Percentiles rank a stretch among this genome's conserved stretches.
phyloP scores from a whole-genome alignment of 2,329 filamentous ascomycete genomes.

The Sphaerulina vaccinii region DNA sequence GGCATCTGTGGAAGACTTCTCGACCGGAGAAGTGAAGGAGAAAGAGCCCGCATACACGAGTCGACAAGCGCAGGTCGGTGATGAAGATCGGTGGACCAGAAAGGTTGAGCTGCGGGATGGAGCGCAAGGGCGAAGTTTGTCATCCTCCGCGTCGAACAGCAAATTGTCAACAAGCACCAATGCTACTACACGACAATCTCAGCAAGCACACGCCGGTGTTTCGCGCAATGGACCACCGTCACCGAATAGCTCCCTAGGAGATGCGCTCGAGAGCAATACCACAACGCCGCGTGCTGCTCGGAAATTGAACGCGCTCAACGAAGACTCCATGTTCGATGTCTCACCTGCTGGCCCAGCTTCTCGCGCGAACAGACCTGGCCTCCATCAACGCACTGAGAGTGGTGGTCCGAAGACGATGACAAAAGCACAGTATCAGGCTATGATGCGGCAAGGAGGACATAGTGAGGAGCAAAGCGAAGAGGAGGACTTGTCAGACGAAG shows the following conservation, averaged over 20 bases:
- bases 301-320: conserved; percentile 12
- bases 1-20: conserved; percentile 23
- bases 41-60: conserved; percentile 25
- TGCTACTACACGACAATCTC: conserved; percentile 1
- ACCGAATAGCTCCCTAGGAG: conserved; percentile 27
- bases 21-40: conserved; percentile 19
- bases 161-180: conserved; percentile 15
- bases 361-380: conserved; percentile 30
- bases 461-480: conserved; percentile 39
- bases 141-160: conserved; percentile 11
- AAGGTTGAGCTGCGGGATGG: conserved; percentile 27
- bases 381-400: conserved; percentile 27
- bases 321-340: conserved; percentile 32
- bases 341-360: conserved; percentile 37
- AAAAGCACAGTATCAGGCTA: conserved; percentile 76
- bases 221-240: conserved; percentile 25
- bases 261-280: conserved; percentile 28
- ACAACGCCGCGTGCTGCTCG: conserved; percentile 30
- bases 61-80: conserved; percentile 31
- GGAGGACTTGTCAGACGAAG: conserved; percentile 56
- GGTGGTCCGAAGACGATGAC: conserved; percentile 73
- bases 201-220: conserved; percentile 9
- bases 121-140: conserved; percentile 11
- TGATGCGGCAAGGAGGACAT: conserved; percentile 64
- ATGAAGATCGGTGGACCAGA: conserved; percentile 31